A percentile compares a stretch with the other conserved stretches of the same genome.
Evolutionary conservation across 164 flowering plant genomes (phyloP).

Genomic region (Stephania japonica): DNA sequence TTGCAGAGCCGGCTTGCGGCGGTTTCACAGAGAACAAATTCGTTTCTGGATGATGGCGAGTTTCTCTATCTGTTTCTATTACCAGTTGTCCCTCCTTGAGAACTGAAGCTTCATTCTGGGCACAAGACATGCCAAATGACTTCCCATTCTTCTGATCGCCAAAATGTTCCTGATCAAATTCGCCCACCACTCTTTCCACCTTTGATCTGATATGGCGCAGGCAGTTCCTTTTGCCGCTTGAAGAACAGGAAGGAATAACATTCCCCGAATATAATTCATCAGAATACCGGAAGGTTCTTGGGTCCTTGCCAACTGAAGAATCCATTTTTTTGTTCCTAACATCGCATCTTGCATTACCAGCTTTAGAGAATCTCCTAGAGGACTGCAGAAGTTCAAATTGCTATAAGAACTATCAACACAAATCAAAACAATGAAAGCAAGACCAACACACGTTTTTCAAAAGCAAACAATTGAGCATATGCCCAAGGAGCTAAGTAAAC

Average conservation of each 20-base stretch:
- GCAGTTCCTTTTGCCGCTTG: slow-evolving; percentile 6
- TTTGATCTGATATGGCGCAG: slow-evolving; percentile 7
- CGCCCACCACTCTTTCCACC: slow-evolving; percentile 6
- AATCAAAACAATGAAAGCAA: neutral
- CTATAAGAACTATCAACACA: neutral
- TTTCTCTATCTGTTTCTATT: slow-evolving; percentile 22
- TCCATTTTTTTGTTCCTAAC: slow-evolving; percentile 15
- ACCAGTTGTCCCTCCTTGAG: slow-evolving; percentile 50
- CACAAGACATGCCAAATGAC: slow-evolving; percentile 19
- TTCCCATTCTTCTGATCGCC: slow-evolving; percentile 17
- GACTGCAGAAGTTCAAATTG: slow-evolving; percentile 37
- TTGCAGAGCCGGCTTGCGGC: slow-evolving; percentile 5
- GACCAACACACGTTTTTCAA: neutral
- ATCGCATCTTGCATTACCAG: slow-evolving; percentile 19
- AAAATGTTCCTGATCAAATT: slow-evolving; percentile 5
- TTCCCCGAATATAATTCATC: slow-evolving; percentile 11
- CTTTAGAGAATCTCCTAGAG: slow-evolving; percentile 28
- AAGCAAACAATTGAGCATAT: neutral
- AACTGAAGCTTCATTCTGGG: slow-evolving; percentile 23
- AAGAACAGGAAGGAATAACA: neutral
- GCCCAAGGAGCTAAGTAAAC: neutral
- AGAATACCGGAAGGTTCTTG: slow-evolving; percentile 1
- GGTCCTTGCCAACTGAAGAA: slow-evolving; percentile 11
- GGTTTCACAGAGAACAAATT: slow-evolving; percentile 15
- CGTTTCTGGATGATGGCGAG: neutral